Conservation (phyloP, 352 stramenopile species). For the Phytophthora sp. region DNA sequence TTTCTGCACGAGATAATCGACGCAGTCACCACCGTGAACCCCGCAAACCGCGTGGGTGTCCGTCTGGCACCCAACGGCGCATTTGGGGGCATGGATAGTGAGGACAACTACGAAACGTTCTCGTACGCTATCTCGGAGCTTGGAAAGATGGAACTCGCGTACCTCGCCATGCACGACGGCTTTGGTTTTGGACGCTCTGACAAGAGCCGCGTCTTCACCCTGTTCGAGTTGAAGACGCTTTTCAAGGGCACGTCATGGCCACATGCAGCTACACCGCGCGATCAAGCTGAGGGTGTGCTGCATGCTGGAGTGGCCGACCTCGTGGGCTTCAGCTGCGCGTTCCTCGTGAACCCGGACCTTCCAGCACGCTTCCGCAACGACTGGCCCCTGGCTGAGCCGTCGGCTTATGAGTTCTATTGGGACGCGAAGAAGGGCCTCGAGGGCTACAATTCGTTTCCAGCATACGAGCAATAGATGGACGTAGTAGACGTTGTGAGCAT, state of each 20-base stretch:
- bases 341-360: conserved; percentile 49
- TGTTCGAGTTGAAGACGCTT: conserved; percentile 39
- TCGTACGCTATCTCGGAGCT: conserved; percentile 42
- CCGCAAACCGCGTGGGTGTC: conserved; percentile 34
- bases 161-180: conserved; percentile 46
- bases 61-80: conserved; percentile 43
- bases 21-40: conserved; percentile 43
- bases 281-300: conserved; percentile 42
- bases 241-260: conserved; percentile 37
- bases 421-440: conserved; percentile 23
- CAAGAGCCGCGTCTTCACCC: conserved; percentile 32
- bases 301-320: conserved; percentile 39
- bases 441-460: no score
- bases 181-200: conserved; percentile 43
- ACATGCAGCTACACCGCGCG: conserved; percentile 44
- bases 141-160: conserved; percentile 41
- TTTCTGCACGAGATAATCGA: conserved; percentile 76
- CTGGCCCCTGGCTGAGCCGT: conserved; percentile 19
- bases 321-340: conserved; percentile 38
- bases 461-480: no score
- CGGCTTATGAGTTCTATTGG: conserved; percentile 26
- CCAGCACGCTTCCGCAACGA: conserved; percentile 35
- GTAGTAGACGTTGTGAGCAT: no score
- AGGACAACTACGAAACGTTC: conserved; percentile 55
- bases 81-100: conserved; percentile 42